These are phyloP conservation scores for Cladosporium sp. DNA, from an alignment of 2,329 filamentous ascomycete species.

Conservation along the genomic window DNA sequence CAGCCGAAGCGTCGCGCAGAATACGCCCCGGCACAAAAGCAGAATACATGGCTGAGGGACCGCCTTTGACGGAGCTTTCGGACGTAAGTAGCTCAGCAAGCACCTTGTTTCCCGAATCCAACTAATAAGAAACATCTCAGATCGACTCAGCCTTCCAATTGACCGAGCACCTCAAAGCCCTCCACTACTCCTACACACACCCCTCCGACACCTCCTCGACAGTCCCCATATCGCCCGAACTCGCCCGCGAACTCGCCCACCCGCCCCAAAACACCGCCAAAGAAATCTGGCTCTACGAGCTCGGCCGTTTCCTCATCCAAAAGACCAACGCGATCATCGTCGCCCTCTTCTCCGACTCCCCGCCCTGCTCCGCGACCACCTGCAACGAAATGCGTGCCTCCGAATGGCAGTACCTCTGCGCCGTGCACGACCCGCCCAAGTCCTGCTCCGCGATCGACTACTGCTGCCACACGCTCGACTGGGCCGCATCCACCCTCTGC, in stretches of 20 bases:
- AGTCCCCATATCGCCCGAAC: slow-evolving; percentile 66
- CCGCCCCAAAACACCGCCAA: slow-evolving; percentile 77
- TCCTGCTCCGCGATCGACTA: slow-evolving; percentile 98
- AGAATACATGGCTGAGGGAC: slow-evolving; percentile 87
- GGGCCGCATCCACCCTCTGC: slow-evolving; percentile 90
- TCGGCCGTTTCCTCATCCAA: slow-evolving; percentile 90
- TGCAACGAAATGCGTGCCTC: slow-evolving; percentile 98
- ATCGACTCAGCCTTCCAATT: slow-evolving; percentile 96
- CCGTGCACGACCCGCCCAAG: slow-evolving; percentile 93
- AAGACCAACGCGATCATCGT: slow-evolving; percentile 91
- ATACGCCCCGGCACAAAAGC: slow-evolving; percentile 90
- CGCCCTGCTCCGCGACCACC: slow-evolving; percentile 79
- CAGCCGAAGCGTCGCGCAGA: slow-evolving; percentile 66
- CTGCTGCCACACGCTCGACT: slow-evolving; percentile 96
- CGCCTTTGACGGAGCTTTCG: slow-evolving; percentile 75
- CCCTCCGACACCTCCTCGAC: slow-evolving; percentile 68
- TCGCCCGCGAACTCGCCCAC: slow-evolving; percentile 68
- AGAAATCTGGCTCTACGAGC: slow-evolving; percentile 93
- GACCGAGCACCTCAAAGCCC: slow-evolving; percentile 90
- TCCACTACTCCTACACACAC: slow-evolving; percentile 76
- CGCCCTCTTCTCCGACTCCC: slow-evolving; percentile 83
- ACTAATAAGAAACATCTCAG: slow-evolving; percentile 39
- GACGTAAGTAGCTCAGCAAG: slow-evolving; percentile 54
- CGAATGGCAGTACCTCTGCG: slow-evolving; percentile 98
- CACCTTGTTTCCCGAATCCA: not conserved